Percentiles rank a stretch among this genome's conserved stretches.
Evolutionary conservation across 2,329 filamentous ascomycete genomes (phyloP).

Genomic region (Venturia carpophila): DNA sequence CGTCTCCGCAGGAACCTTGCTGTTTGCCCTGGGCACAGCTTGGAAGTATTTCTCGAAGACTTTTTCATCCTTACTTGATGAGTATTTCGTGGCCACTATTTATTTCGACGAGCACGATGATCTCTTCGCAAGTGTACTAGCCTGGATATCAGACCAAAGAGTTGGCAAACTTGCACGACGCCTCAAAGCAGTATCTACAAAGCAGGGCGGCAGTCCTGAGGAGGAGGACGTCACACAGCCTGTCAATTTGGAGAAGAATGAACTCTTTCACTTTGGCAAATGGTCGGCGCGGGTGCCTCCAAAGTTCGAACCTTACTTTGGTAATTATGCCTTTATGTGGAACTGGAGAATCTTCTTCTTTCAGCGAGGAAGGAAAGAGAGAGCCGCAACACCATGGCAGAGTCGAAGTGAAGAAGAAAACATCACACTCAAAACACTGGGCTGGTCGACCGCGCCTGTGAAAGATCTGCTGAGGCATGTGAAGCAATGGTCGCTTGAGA

Average conservation of each 20-base stretch:
- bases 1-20: conserved; percentile 36
- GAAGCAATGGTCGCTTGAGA: conserved; percentile 37
- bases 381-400: conserved; percentile 21
- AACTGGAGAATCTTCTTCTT: conserved; percentile 37
- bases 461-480: conserved; percentile 40
- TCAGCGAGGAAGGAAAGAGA: conserved; percentile 29
- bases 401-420: conserved; percentile 32
- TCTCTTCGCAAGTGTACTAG: conserved; percentile 36
- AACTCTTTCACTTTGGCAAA: conserved; percentile 43
- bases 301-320: conserved; percentile 43
- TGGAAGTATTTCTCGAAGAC: conserved; percentile 31
- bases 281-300: conserved; percentile 42
- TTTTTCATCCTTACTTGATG: conserved; percentile 27
- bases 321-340: conserved; percentile 38
- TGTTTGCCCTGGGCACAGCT: conserved; percentile 36
- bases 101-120: conserved; percentile 39
- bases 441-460: conserved; percentile 41
- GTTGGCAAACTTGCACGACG: conserved; percentile 32
- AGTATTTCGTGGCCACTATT: conserved; percentile 37
- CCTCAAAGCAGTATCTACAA: conserved; percentile 34
- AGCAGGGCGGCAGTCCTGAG: conserved; percentile 29
- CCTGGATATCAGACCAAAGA: conserved; percentile 37
- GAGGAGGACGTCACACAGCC: conserved; percentile 29
- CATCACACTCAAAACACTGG: conserved; percentile 40
- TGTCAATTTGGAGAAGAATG: conserved; percentile 31